These are phyloP conservation scores for Aspergillus novoparasiticus DNA, from an alignment of 2,329 filamentous ascomycete genomes.

Conservation along the genomic window DNA sequence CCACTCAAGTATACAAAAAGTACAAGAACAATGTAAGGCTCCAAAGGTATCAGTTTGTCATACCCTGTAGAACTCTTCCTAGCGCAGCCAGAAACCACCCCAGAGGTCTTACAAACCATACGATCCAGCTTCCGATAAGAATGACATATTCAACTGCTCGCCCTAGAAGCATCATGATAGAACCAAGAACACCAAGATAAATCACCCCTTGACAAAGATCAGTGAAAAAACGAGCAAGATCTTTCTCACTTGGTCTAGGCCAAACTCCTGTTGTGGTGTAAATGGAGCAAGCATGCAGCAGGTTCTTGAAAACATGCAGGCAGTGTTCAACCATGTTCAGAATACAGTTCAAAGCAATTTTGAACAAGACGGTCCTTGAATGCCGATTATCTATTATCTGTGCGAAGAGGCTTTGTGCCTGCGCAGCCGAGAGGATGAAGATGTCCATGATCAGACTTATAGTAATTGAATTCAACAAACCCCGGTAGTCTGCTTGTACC, in stretches of 20 bases:
- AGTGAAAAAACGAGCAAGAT: slow-evolving; percentile 30
- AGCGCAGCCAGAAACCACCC: slow-evolving; percentile 33
- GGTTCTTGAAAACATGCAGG: slow-evolving; percentile 28
- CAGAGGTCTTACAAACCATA: slow-evolving; percentile 40
- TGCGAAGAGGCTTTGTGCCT: slow-evolving; percentile 27
- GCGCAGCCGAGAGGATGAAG: slow-evolving; percentile 29
- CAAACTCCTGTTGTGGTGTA: slow-evolving; percentile 37
- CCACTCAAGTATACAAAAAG: slow-evolving; percentile 2
- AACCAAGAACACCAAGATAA: slow-evolving; percentile 37
- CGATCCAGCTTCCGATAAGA: slow-evolving; percentile 38
- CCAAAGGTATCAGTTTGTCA: background rate
- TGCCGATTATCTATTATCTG: slow-evolving; percentile 28
- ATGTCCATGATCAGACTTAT: slow-evolving; percentile 35
- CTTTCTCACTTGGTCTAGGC: slow-evolving; percentile 32
- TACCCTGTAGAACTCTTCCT: slow-evolving; percentile 27
- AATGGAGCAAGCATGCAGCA: slow-evolving; percentile 27
- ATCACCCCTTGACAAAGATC: slow-evolving; percentile 37
- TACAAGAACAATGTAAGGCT: background rate
- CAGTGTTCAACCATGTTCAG: slow-evolving; percentile 37
- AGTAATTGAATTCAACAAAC: slow-evolving; percentile 23
- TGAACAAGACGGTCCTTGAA: slow-evolving; percentile 20
- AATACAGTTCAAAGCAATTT: slow-evolving; percentile 26
- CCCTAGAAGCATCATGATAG: slow-evolving; percentile 33
- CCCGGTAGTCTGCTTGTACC: slow-evolving; percentile 15
- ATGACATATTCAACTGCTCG: slow-evolving; percentile 35